These are phyloP conservation scores for Puccinia brachypodii DNA, from an alignment of 1,284 basidiomycete genomes.

Conservation along the genomic window DNA sequence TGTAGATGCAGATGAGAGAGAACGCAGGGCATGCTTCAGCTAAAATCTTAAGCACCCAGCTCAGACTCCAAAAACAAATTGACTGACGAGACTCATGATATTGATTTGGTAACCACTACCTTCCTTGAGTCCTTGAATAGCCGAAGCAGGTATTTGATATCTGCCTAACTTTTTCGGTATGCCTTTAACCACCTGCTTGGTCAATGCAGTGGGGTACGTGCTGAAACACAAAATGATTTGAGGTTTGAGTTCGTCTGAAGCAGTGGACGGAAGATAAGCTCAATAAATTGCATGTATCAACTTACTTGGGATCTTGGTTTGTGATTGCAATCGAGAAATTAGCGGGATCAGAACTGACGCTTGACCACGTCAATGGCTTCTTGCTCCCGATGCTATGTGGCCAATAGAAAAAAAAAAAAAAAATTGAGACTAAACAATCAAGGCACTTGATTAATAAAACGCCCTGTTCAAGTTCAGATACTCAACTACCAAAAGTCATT, in stretches of 20 bases:
- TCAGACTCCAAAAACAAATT: neutral
- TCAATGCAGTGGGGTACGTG: conserved; percentile 21
- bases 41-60: neutral
- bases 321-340: conserved; percentile 18
- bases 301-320: conserved; percentile 28
- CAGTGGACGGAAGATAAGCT: neutral
- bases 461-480: neutral
- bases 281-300: neutral
- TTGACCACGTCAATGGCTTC: conserved; percentile 9
- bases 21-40: neutral
- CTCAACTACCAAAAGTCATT: conserved; percentile 43
- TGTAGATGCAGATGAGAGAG: neutral
- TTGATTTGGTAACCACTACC: conserved; percentile 32
- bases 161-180: neutral
- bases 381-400: conserved; percentile 21
- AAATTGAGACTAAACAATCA: neutral
- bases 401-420: neutral
- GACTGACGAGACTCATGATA: conserved; percentile 28
- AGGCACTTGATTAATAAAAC: neutral
- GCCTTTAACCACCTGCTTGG: neutral
- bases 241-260: neutral
- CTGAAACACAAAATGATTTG: neutral
- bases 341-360: conserved; percentile 19
- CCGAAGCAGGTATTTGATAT: conserved; percentile 15
- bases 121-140: conserved; percentile 16